phyloP scores from a whole-genome alignment of 140 eudicot species.

The Erigeron philadelphicus region DNA sequence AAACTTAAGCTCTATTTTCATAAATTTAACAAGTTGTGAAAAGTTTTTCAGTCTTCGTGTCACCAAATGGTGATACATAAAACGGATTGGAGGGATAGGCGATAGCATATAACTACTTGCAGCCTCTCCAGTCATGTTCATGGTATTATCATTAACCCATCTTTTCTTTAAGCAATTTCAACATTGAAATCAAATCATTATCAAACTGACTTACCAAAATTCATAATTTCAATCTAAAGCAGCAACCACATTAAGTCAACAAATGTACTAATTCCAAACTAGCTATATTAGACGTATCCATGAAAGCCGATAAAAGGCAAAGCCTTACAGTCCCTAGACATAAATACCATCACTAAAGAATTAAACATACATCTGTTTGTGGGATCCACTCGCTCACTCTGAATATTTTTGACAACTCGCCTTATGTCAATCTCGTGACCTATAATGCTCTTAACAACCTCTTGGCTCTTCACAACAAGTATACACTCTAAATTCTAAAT shows the following conservation, averaged over 20 bases:
- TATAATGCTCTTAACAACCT: slow-evolving; percentile 8
- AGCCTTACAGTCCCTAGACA: neutral
- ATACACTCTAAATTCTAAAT: too few species aligned
- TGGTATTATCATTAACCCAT: neutral
- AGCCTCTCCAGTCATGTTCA: neutral
- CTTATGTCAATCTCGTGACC: neutral
- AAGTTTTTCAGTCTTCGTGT: too few species aligned
- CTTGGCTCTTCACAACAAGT: neutral
- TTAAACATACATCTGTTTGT: too few species aligned
- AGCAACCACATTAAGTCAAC: neutral
- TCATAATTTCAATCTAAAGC: neutral
- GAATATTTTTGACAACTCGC: neutral
- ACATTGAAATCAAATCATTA: neutral
- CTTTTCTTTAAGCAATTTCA: neutral
- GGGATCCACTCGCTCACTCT: too few species aligned
- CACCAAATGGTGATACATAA: too few species aligned
- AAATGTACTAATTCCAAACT: neutral
- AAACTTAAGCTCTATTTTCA: too few species aligned
- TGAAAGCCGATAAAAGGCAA: neutral
- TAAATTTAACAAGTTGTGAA: too few species aligned
- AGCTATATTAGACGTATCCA: neutral
- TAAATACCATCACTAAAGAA: neutral
- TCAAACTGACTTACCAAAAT: neutral
- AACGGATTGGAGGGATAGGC: too few species aligned
- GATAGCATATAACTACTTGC: neutral